Evolutionary conservation across 164 flowering plant species (phyloP), one percentile per base, ranked within the genome.

Genomic region (Platanus orientalis): DNA sequence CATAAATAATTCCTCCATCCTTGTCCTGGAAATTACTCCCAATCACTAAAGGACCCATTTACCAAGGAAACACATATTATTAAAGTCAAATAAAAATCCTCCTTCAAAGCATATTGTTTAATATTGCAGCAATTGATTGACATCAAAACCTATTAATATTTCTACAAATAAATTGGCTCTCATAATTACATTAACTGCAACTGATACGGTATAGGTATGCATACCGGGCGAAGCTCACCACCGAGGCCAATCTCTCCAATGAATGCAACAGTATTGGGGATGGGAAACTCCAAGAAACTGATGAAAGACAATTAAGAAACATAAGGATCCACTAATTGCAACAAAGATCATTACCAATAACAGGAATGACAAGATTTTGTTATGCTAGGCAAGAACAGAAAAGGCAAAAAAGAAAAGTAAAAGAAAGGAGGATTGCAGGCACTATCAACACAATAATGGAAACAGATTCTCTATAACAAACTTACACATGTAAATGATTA

Each of bases 241-340:
- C 84, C 88, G 60, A 94, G 97, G 53, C 96, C 99, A 58, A 91
- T 69, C 79, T 94, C 99, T 75, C 93, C 97, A 62, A 94, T 86
- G 72, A 94, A 94, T 73, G 97, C 97, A 58, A 88, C 67, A 61
- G 78, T 70, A 56, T 68, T 76, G 23, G 97, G 97, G 72, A 94
- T 77, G 17, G 97, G 92, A 32, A 72, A 78, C 79, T 89, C 99
- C 77, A 91, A 74, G 79, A 83, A 88, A 71, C 97, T 94, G 88
- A 52, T 20, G 55, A 36, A 66, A 58, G 29, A 21, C 32, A 50
- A 29, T 19, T 40, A 25, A 7, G 21, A 42, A 55, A 54, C 28
- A 54, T 16, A 53, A 51, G 55, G n/a, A 49, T 30, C 32, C 21
- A 20, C 20, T 25, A 28, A 50, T 19, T 16, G 49, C 19, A 19